Conservation (phyloP, 306 rosid species). For the Sophora flavescens region DNA sequence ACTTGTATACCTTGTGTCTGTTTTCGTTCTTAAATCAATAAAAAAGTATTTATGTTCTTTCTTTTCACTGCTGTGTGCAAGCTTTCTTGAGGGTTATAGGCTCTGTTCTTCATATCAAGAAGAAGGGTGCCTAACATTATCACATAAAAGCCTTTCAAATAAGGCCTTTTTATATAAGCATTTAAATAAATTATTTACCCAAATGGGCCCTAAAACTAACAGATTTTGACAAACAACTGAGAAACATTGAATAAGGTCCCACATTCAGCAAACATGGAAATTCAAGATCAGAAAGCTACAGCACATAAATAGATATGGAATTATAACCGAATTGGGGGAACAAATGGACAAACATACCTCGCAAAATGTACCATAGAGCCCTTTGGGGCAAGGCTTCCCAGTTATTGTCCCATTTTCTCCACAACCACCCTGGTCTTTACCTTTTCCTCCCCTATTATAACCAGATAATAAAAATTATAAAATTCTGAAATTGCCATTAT, state of each 20-base stretch:
- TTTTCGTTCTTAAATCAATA: too few species aligned
- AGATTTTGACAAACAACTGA: slow-evolving; percentile 23
- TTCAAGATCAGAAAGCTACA: background rate
- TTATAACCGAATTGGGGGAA: slow-evolving; percentile 12
- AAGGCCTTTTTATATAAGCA: too few species aligned
- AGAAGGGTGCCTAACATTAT: too few species aligned
- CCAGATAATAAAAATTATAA: slow-evolving; percentile 22
- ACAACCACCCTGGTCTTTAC: slow-evolving; percentile 63
- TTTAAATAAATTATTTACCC: too few species aligned
- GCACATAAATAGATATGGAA: slow-evolving; percentile 4
- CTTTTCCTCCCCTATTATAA: slow-evolving; percentile 82
- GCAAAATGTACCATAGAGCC: slow-evolving; percentile 91
- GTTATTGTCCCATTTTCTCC: slow-evolving; percentile 91
- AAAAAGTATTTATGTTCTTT: too few species aligned
- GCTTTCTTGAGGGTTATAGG: too few species aligned
- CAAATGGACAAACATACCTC: slow-evolving; percentile 57
- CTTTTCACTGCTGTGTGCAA: too few species aligned
- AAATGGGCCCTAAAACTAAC: background rate
- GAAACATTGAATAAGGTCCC: background rate
- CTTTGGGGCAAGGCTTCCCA: slow-evolving; percentile 87
- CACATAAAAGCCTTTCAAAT: too few species aligned
- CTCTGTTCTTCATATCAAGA: too few species aligned
- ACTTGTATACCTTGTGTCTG: too few species aligned
- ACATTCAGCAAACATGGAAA: slow-evolving; percentile 26
- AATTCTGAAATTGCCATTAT: slow-evolving; percentile 12